phyloP scores from a whole-genome alignment of 2,329 filamentous ascomycete species.

The Aulographum hederae region DNA sequence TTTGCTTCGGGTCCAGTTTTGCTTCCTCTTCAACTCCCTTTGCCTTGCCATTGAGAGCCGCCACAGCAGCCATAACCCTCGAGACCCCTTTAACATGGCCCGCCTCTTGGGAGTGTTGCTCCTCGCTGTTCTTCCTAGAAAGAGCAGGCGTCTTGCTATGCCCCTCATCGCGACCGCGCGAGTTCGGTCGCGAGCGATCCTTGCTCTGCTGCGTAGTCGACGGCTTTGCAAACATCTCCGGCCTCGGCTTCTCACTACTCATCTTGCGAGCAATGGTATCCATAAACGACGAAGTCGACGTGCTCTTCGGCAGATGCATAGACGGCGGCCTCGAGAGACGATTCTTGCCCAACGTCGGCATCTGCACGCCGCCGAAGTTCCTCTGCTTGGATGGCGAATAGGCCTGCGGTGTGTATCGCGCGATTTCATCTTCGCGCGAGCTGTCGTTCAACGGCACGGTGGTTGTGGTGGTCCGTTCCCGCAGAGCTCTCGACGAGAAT shows the following conservation, averaged over 20 bases:
- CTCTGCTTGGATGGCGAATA: slow-evolving; percentile 44
- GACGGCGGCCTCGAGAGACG: slow-evolving; percentile 32
- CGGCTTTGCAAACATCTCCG: neutral
- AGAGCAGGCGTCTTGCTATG: neutral
- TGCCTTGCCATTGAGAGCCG: slow-evolving; percentile 37
- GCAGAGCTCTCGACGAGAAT: slow-evolving; percentile 31
- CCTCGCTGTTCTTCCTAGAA: slow-evolving; percentile 1
- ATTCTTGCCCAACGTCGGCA: slow-evolving; percentile 20
- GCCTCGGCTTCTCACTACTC: slow-evolving; percentile 1
- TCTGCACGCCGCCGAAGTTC: slow-evolving; percentile 37
- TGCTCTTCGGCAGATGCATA: slow-evolving; percentile 23
- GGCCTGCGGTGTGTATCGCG: slow-evolving; percentile 37
- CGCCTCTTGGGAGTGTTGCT: slow-evolving; percentile 9
- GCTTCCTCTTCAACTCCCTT: slow-evolving; percentile 19
- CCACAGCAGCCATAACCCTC: slow-evolving; percentile 46
- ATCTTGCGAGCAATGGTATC: slow-evolving; percentile 17
- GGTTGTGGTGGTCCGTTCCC: slow-evolving; percentile 17
- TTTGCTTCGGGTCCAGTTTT: slow-evolving; percentile 29
- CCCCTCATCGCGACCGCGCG: neutral
- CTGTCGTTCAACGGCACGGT: slow-evolving; percentile 24
- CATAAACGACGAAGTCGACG: slow-evolving; percentile 21
- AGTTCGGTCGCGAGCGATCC: too few species aligned
- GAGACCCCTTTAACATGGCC: slow-evolving; percentile 32
- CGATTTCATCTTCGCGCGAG: slow-evolving; percentile 31
- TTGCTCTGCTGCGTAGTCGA: neutral